Evolutionary conservation across 2,329 filamentous ascomycete genomes (phyloP), one percentile per base, ranked within the genome.

Genomic region (Trichoderma hamatum): DNA sequence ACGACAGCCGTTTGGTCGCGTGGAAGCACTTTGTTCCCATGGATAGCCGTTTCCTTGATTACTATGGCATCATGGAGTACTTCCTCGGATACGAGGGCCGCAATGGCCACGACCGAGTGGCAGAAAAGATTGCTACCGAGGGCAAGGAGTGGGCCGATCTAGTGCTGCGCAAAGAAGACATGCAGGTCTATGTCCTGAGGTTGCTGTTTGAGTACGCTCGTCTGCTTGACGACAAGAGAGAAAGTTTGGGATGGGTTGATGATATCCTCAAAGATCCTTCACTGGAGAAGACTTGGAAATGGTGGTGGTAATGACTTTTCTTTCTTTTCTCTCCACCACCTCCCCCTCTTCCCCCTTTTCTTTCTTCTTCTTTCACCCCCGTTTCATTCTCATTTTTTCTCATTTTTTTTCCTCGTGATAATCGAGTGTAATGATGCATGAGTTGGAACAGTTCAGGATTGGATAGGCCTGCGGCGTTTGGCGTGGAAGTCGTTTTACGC

Each of bases 21-120:
- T 96, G 92, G 92, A 88, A 88, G 74, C 92, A 96, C 78, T 95
- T 92, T 74, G 89, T 94, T 2, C 92, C 92, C 19, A 89, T 95
- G 85, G 90, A 94, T 76, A 91, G 87, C 74, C 86, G 89, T 1
- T 94, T 90, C 74, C 81, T 86, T 43, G 92, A 94, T 73, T 85
- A 91, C 74, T 94, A 89, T 71, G 89, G 87, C 54, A 89, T 93
- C 67, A 84, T 93, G 83, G 88, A 91, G 69, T 94, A 92, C 75
- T 93, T 94, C 74, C 75, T 92, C 5, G 90, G 90, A 1, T 88
- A 89, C 72, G 75, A 78, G 0, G 82, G 80, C 21, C 76, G 74
- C 11, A 77, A 78, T 5, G 79, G 76, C 1, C 85, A 87, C 71
- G 90, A 93, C 73, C 78, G 79, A 1, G 83, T 82, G 3, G 92